Conservation (phyloP, 495 filamentous ascomycete species). For the Parmelia sp. region DNA sequence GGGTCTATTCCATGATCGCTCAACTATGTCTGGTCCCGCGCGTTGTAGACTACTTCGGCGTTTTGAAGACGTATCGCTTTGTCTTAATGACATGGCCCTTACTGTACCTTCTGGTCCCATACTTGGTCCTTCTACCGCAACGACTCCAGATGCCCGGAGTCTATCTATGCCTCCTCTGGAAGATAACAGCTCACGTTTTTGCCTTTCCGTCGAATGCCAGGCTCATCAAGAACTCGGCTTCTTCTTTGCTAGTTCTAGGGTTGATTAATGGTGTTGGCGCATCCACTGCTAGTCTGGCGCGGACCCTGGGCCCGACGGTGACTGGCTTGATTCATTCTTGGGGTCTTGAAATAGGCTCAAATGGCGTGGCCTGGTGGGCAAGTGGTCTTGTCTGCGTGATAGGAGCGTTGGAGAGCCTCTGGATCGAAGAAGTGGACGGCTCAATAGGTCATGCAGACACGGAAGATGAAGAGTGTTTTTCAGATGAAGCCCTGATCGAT, state of each 20-base stretch:
- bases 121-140: conserved; percentile 75
- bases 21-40: conserved; percentile 79
- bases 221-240: conserved; percentile 76
- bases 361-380: conserved; percentile 88
- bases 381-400: conserved; percentile 66
- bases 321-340: conserved; percentile 78
- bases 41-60: conserved; percentile 63
- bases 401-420: conserved; percentile 57
- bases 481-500: conserved; percentile 22
- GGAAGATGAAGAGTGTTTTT: conserved; percentile 15
- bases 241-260: conserved; percentile 72
- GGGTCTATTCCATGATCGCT: conserved; percentile 78
- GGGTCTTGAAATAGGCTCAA: conserved; percentile 71
- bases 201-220: conserved; percentile 83
- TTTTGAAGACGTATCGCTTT: conserved; percentile 70
- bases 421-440: conserved; percentile 42
- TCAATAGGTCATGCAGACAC: conserved; percentile 11
- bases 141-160: conserved; percentile 63
- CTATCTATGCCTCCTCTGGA: conserved; percentile 71
- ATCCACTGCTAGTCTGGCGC: conserved; percentile 77
- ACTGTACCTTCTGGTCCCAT: conserved; percentile 81
- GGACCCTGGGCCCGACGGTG: conserved; percentile 81
- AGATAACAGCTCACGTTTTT: conserved; percentile 79
- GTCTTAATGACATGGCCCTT: conserved; percentile 78
- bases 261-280: conserved; percentile 90